A percentile compares a stretch with the other conserved stretches of the same genome.
These are phyloP conservation scores for Vaccinium macrocarpon DNA, from an alignment of 148 eudicot genomes.

Conservation along the genomic window DNA sequence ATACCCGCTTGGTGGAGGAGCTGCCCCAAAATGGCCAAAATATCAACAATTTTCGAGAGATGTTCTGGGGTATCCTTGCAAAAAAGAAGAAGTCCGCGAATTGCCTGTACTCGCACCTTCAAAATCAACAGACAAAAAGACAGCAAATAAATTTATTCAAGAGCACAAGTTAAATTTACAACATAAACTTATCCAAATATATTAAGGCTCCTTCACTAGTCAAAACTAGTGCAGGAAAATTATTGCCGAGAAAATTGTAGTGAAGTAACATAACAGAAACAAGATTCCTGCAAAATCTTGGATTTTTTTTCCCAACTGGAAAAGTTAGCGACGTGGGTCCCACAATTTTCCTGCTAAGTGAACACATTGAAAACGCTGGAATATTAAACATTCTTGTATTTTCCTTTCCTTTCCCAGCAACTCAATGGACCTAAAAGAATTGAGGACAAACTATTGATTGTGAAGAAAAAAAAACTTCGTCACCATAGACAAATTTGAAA, in stretches of 20 bases:
- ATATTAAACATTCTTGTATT: neutral
- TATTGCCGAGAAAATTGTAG: neutral
- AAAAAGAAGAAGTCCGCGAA: conserved; percentile 59
- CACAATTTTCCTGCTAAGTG: neutral
- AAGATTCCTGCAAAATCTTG: neutral
- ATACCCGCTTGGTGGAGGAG: conserved; percentile 41
- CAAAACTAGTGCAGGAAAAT: neutral
- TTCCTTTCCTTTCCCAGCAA: neutral
- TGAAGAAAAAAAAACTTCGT: neutral
- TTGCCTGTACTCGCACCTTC: conserved; percentile 56
- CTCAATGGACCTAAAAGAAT: neutral
- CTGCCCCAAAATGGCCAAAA: conserved; percentile 35
- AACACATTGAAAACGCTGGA: neutral
- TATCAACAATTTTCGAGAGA: conserved; percentile 40
- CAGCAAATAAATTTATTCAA: neutral
- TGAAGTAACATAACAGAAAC: neutral
- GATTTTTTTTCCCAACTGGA: neutral
- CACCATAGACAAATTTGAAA: neutral
- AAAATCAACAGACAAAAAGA: neutral
- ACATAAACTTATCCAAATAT: neutral
- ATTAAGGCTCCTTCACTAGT: neutral
- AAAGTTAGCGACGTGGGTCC: neutral
- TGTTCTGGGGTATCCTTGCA: conserved; percentile 52
- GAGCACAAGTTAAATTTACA: neutral
- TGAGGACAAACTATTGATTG: neutral